These are phyloP conservation scores for Salix suchowensis DNA, from an alignment of 345 rosid species.

Conservation along the genomic window DNA sequence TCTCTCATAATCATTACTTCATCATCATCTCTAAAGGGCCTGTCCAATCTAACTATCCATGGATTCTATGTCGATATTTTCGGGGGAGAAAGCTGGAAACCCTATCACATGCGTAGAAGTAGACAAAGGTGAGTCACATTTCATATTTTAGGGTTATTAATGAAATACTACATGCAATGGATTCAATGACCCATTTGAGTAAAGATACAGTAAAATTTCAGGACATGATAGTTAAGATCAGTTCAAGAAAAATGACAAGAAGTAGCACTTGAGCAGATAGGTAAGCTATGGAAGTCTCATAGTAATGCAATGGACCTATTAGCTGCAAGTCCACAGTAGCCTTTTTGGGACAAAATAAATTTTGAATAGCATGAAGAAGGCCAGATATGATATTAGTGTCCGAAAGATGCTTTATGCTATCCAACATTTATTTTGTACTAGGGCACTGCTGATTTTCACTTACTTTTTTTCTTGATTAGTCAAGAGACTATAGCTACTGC, in stretches of 20 bases:
- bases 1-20: constrained; percentile 44
- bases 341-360: not conserved
- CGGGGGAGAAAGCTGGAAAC: constrained; percentile 37
- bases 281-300: not conserved
- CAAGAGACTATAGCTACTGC: not conserved
- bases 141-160: not conserved
- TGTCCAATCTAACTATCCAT: constrained; percentile 30
- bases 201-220: not conserved
- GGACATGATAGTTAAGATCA: not conserved
- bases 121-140: not conserved
- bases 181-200: not conserved
- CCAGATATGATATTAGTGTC: not conserved
- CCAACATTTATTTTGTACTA: not conserved
- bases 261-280: not conserved
- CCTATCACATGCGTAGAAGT: not conserved
- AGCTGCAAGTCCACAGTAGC: constrained; percentile 11
- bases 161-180: constrained; percentile 7
- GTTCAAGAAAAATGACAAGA: not conserved
- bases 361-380: constrained; percentile 1
- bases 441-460: constrained; percentile 6
- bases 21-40: constrained; percentile 45
- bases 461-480: not conserved
- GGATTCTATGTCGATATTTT: constrained; percentile 32
- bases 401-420: not conserved
- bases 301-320: constrained; percentile 1